Percentiles rank a stretch among this genome's conserved stretches.
These are phyloP conservation scores for Chlorokybus atmophyticus DNA, from an alignment of 139 green algal genomes.

Conservation along the genomic window DNA sequence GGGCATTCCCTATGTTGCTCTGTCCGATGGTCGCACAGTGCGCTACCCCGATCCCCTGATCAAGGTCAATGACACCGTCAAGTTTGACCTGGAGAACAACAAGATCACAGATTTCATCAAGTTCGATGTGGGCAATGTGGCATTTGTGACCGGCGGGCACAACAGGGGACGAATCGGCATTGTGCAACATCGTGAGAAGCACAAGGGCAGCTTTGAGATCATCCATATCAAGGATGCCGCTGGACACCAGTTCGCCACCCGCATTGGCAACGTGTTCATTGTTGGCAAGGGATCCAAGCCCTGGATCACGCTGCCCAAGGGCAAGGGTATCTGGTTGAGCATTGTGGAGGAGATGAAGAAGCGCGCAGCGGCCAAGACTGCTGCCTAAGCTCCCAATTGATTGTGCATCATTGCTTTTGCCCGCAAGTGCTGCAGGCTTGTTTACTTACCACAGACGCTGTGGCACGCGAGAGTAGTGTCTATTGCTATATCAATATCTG, in stretches of 20 bases:
- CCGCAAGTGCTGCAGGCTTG: too few relatives aligned
- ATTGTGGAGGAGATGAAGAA: slow-evolving; percentile 96
- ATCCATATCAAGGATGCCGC: slow-evolving; percentile 85
- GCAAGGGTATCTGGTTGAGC: slow-evolving; percentile 86
- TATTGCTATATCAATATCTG: too few relatives aligned
- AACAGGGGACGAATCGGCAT: slow-evolving; percentile 87
- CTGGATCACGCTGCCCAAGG: slow-evolving; percentile 92
- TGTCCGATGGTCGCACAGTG: slow-evolving; percentile 93
- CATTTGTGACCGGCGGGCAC: slow-evolving; percentile 79
- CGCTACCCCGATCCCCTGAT: slow-evolving; percentile 96
- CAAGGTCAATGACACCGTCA: slow-evolving; percentile 89
- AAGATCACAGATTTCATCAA: slow-evolving; percentile 92
- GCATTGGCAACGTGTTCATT: slow-evolving; percentile 88
- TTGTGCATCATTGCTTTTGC: too few relatives aligned
- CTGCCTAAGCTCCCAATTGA: too few relatives aligned
- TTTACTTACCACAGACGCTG: too few relatives aligned
- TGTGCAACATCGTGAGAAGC: slow-evolving; percentile 87
- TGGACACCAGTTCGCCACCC: slow-evolving; percentile 87
- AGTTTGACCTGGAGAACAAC: slow-evolving; percentile 90
- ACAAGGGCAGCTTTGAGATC: slow-evolving; percentile 90
- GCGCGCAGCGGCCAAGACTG: slow-evolving; percentile 14
- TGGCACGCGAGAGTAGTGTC: too few relatives aligned
- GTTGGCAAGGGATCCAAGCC: slow-evolving; percentile 95
- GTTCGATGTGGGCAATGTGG: slow-evolving; percentile 92
- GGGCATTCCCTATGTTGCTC: slow-evolving; percentile 81